Base-by-base conservation (phyloP, 495 filamentous ascomycete genomes). In the Penicillium samsonianum region DNA sequence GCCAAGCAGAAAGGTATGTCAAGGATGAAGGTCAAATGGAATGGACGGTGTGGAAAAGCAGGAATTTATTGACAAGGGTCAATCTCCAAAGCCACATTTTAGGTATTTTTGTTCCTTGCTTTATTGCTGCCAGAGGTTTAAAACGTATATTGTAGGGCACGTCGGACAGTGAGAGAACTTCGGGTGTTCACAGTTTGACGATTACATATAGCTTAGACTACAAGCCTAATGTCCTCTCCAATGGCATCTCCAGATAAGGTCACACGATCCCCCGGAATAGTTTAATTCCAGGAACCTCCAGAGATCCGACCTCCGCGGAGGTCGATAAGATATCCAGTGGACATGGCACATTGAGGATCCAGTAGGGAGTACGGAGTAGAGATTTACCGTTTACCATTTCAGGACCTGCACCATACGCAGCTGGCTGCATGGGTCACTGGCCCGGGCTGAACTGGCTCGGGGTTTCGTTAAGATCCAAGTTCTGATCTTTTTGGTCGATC, bases 401-500 rank as follows among this genome's bases (percentile, higher is more conserved):
- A 23, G 22, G 53, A 46, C 14, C 17, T 47, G 20, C 33, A 28
- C 41, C 43, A 47, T 38, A 40, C 33, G 37, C 30, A 25, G 19
- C n/a, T 25, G 48, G 10, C 35, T 43, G n/a, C 12, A 54, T 47
- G 53, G 53, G 41, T 28, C 26, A 28, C 26, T 44, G 38, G 17
- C 25, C 53, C 51, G 38, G 37, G 30, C 10, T 42, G 10, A 35
- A 47, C 43, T 47, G 53, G 53, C 53, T 47, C 52, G 43, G 47
- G 52, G 40, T 47, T 47, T 14, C n/a, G 33, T 23, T 55, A 16
- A 55, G 53, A 47, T 60, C 35, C 46, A 53, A 7, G n/a, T 50
- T 30, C 31, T 65, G 60, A 60, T 59, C 60, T 46, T 40, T 38
- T 33, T 28, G 26, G 22, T 46, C n/a, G 35, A 54, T 50, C 46